Evolutionary conservation across 2,329 filamentous ascomycete genomes (phyloP), one percentile per base, ranked within the genome.

Genomic region (Tolypocladium album): DNA sequence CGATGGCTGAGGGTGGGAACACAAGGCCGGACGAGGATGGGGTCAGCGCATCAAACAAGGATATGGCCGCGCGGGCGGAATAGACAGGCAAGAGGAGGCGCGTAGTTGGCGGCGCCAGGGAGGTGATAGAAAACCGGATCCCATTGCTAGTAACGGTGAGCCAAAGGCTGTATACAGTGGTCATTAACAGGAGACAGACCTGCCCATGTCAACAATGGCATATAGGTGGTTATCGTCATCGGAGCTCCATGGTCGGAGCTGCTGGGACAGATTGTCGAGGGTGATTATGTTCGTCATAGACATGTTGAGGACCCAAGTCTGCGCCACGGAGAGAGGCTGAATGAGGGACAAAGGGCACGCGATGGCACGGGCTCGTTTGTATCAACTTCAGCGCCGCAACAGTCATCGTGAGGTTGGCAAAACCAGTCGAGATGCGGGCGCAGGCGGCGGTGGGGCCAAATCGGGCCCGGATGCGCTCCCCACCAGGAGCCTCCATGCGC

Each of bases 41-140:
- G 79, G 77, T 90, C 74, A 87, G 75, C 0, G 90, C 90, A 69
- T 96, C 91, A 74, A 94, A 96, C 13, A 97, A 82, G 2, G 92
- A 96, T 61, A 97, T 94, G 27, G 81, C 83, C 12, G 86, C 88
- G 7, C 92, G 87, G 67, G 91, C 85, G 67, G 88, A 85, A 74
- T 90, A 95, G 60, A 96, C 68, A 34, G 88, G 92, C 22, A 82
- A 86, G 50, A 96, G 80, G 31, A 92, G 84, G 31, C 92, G 88
- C 31, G 88, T 81, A 45, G 79, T 83, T 4, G 85, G 83, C 27
- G 88, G 86, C 4, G 86, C 82, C n/a, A 95, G 80, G 65, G 91
- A 86, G 11, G 91, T 90, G 68, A 96, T 90, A 53, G 90, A 93
- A 78, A 96, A 96, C 59, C 92, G 90, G 67, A 96, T 93, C 67